Base-by-base conservation (phyloP, 1,284 basidiomycete species). In the Marasmius sp. region DNA sequence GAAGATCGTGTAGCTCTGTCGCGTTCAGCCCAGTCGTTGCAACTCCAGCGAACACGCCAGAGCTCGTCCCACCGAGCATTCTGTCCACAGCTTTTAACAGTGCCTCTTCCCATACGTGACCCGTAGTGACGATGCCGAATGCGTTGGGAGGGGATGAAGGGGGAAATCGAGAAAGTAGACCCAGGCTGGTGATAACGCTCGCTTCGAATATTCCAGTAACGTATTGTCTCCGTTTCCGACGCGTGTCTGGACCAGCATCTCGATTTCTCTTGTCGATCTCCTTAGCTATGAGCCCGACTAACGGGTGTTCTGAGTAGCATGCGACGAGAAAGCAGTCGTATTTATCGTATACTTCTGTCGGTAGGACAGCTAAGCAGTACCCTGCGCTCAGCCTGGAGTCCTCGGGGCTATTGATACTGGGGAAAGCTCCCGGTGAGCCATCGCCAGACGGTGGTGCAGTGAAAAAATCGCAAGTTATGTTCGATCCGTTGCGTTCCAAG, bases 81-180 rank as follows among this genome's bases (percentile, higher is more conserved):
- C 66, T 66, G 47, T 66, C 59, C 9, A 78, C 71, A 33, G 74
- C 78, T 36, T 74, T 73, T 9, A 72, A 69, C 36, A 84, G 71
- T 18, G 80, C 70, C 5, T 70, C 69, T 61, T 81, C 80, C 78
- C 81, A 81, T 14, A 79, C 75, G 8, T 70, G 71, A 6, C 79
- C 81, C 0, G 82, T 83, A 5, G 81, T 81, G n/a, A 84, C 76
- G 60, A 84, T 79, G 1, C 79, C 82, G 57, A 80, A 80, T 27
- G 64, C 48, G 6, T 48, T 22, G 6, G 18, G 36, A 22, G 3
- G 6, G 2, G 3, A 4, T 7, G 47, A 1, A n/a, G 48, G 48
- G 27, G 27, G 27, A 51, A 9, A 51, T 14, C 37, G 48, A 12
- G 48, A 14, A 6, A 59, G 48, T 22, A 59, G n/a, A 38, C 64